Evolutionary conservation across 2,329 filamentous ascomycete species (phyloP), one percentile per base, ranked within the genome.

Genomic region (Diplodia scrobiculata): DNA sequence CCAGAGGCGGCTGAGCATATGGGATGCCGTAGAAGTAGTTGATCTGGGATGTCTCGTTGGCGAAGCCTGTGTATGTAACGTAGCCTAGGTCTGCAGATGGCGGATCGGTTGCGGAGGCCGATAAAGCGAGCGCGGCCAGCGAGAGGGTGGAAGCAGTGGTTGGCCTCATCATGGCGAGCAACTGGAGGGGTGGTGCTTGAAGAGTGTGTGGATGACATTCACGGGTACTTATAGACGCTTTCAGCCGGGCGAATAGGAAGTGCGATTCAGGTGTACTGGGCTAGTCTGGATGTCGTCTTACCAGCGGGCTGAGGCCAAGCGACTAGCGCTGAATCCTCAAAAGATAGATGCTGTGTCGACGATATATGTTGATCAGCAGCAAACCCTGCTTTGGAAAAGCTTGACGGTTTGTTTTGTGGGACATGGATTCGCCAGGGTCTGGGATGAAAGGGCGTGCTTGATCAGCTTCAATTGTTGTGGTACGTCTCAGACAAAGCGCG

Each of bases 1-100:
- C 74, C 2, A 70, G 67, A 5, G 75, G 76, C 10, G 71, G 65
- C 34, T 70, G 68, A 4, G 75, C 75, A 63, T 73, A 77, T 2
- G 67, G 72, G 25, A 74, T 67, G 47, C 71, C 71, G 58, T 66
- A 72, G 68, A 66, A 71, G 9, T 65, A 55, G 17, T 69, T 68
- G 45, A 69, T 65, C n/a, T 51, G 19, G 14, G 68, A 54, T 3
- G 68, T 68, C 3, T 63, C 41, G 36, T 71, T 70, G 25, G 68
- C 54, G 14, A 65, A 52, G 21, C 69, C 70, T 2, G 52, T 67
- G 51, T 71, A 71, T 58, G 50, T 67, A 13, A 53, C 68, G 47
- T 68, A 67, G n/a, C 67, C 68, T 10, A 71, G 45, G 38, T 69
- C 63, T 14, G 66, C 67, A 17, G 67, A 50, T 6, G 58, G 58